phyloP scores from a whole-genome alignment of 257 asterid species.

The Rubia yunnanensis region DNA sequence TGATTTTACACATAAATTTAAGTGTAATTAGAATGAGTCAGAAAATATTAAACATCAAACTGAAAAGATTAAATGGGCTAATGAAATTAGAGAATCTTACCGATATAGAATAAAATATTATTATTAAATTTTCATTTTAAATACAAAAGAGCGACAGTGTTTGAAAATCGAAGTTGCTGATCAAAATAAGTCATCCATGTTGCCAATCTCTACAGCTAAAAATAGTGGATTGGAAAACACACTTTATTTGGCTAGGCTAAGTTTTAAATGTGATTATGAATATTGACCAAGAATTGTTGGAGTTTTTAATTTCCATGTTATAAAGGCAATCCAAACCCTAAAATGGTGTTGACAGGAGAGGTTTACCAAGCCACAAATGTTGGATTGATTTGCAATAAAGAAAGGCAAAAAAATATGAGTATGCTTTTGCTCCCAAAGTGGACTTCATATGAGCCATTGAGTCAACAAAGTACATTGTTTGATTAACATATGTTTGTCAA shows the following conservation, averaged over 20 bases:
- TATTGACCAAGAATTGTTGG: background rate
- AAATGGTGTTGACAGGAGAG: background rate
- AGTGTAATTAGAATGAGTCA: too few relatives aligned
- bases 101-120: too few relatives aligned
- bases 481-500: background rate
- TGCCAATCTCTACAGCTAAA: background rate
- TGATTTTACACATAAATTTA: too few relatives aligned
- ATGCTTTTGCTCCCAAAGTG: slow-evolving; percentile 2
- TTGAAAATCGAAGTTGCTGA: too few relatives aligned
- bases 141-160: too few relatives aligned
- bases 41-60: too few relatives aligned
- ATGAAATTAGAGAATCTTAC: too few relatives aligned
- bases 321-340: background rate
- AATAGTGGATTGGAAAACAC: slow-evolving; percentile 2
- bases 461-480: slow-evolving; percentile 9
- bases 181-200: background rate
- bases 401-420: background rate
- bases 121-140: too few relatives aligned
- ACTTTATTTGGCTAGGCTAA: background rate
- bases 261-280: background rate
- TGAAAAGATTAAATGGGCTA: too few relatives aligned
- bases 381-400: background rate
- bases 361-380: background rate
- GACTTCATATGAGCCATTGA: background rate
- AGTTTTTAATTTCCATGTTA: too few relatives aligned